Percentiles rank a stretch among this genome's conserved stretches.
These are phyloP conservation scores for Aspergillus costaricaensis DNA, from an alignment of 2,329 filamentous ascomycete genomes.

Conservation along the genomic window DNA sequence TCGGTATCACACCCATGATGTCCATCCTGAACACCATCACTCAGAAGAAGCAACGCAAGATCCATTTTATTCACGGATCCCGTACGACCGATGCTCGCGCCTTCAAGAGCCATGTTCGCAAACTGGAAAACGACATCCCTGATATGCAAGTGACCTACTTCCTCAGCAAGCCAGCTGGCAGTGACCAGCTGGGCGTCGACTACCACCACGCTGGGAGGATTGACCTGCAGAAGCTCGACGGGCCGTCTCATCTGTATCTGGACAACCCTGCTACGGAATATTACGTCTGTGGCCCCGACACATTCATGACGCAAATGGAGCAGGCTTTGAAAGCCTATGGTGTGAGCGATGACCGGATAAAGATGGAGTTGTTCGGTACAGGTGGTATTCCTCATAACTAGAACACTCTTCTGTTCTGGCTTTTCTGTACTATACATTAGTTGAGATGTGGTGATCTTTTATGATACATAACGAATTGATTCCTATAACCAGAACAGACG, in stretches of 20 bases:
- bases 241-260: slow-evolving; percentile 54
- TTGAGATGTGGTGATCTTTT: too few species aligned
- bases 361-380: slow-evolving; percentile 68
- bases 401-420: too few species aligned
- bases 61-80: slow-evolving; percentile 64
- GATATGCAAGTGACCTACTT: slow-evolving; percentile 61
- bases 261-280: slow-evolving; percentile 61
- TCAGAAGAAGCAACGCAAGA: slow-evolving; percentile 46
- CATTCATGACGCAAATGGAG: slow-evolving; percentile 67
- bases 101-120: slow-evolving; percentile 56
- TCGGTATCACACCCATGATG: slow-evolving; percentile 62
- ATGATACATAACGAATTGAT: too few species aligned
- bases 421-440: too few species aligned
- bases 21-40: slow-evolving; percentile 61
- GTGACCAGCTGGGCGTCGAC: slow-evolving; percentile 55
- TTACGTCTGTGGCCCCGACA: slow-evolving; percentile 69
- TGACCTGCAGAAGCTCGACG: slow-evolving; percentile 58
- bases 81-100: slow-evolving; percentile 50
- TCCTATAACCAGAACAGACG: too few species aligned
- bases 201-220: slow-evolving; percentile 63
- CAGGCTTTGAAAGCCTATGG: slow-evolving; percentile 56
- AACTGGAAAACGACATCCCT: slow-evolving; percentile 44
- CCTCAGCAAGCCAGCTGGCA: slow-evolving; percentile 52
- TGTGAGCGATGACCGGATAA: slow-evolving; percentile 59
- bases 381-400: slow-evolving; percentile 39